A percentile compares a stretch with the other conserved stretches of the same genome.
Conservation (phyloP, 768 basidiomycete genomes). For the Phallus indusiatus region DNA sequence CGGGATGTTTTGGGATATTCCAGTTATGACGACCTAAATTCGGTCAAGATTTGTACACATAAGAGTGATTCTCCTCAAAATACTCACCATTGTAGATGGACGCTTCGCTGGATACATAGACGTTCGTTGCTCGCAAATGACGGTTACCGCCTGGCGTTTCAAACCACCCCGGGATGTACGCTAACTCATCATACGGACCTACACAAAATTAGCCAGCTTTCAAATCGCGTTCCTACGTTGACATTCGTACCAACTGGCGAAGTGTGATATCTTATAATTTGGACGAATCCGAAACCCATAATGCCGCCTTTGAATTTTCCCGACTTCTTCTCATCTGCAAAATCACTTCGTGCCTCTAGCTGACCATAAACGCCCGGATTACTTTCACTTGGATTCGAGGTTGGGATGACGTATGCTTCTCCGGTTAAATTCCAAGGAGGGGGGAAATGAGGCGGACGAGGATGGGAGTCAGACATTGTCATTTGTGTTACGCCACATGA, state of each 20-base stretch:
- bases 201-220: neutral
- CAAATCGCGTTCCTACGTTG: neutral
- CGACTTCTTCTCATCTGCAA: neutral
- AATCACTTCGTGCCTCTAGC: neutral
- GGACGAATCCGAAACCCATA: neutral
- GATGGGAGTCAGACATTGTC: too few species aligned
- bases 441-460: neutral
- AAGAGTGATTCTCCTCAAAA: too few species aligned
- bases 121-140: neutral
- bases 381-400: neutral
- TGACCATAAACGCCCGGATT: neutral
- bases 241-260: neutral
- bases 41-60: neutral
- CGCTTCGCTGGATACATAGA: constrained; percentile 10
- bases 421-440: neutral
- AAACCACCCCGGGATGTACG: constrained; percentile 11
- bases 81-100: constrained; percentile 11
- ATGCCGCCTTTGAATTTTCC: neutral
- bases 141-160: constrained; percentile 5
- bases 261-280: neutral
- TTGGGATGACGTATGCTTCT: neutral
- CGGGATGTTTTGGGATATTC: constrained; percentile 12
- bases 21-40: constrained; percentile 10
- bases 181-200: constrained; percentile 11
- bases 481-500: too few species aligned